A percentile compares a stretch with the other conserved stretches of the same genome.
These are phyloP conservation scores for Cryphonectria nitschkei DNA, from an alignment of 2,329 filamentous ascomycete species.

Conservation along the genomic window DNA sequence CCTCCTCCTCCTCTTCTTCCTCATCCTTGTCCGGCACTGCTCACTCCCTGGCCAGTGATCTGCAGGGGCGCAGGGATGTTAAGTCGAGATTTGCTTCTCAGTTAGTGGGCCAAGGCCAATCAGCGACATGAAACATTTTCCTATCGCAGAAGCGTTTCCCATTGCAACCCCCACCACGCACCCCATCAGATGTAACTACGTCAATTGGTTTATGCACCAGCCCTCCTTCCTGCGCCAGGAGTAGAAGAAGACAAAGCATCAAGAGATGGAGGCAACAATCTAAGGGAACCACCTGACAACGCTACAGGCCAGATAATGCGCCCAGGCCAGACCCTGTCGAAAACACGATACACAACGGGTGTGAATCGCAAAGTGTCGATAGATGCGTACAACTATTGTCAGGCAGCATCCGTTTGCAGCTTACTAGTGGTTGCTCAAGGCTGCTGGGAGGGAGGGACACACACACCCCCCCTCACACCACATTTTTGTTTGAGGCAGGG, in stretches of 20 bases:
- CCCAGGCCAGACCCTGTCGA: neutral
- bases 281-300: neutral
- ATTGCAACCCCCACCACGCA: neutral
- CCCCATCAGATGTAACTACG: neutral
- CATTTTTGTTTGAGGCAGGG: neutral
- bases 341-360: neutral
- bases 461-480: neutral
- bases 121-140: conserved; percentile 16
- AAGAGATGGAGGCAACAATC: neutral
- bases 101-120: neutral
- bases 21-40: conserved; percentile 6
- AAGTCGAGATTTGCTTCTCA: neutral
- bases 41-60: conserved; percentile 5
- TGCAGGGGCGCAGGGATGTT: neutral
- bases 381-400: neutral
- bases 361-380: neutral
- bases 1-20: neutral
- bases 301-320: neutral
- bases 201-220: neutral
- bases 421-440: neutral
- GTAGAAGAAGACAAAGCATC: neutral
- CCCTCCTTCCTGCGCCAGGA: neutral
- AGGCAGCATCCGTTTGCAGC: neutral
- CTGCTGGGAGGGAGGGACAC: neutral
- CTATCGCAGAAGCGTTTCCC: conserved; percentile 12